Base-by-base conservation (phyloP, 768 basidiomycete species). In the Cantharellus cinnabarinus region DNA sequence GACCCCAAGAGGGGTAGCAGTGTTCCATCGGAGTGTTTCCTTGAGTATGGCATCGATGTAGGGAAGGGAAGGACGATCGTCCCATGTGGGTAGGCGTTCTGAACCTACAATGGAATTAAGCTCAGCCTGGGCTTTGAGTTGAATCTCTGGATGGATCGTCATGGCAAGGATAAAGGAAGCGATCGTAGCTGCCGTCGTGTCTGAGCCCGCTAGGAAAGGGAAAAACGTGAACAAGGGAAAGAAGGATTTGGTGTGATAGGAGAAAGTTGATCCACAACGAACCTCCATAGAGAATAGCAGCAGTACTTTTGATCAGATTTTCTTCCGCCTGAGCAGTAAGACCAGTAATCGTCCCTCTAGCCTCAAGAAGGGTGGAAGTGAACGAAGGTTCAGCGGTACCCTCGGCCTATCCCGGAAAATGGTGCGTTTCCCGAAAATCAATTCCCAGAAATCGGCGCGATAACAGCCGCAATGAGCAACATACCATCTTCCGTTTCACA, bases 101-200 rank as follows among this genome's bases (percentile, higher is more conserved):
- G 58, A 39, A 20, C 68, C 66, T 15, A 70, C 59, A 4, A 69
- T 60, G 2, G 50, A 41, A 42, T 63, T 61, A 35, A 70, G 60
- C 48, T 70, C 68, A 7, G 60, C 64, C 14, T 67, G 66, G 2
- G 68, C 68, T 42, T 61, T 63, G 15, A 59, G 59, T 60, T 68
- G 69, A n/a, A 65, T 55, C 0, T 66, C 64, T 3, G 64, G 66
- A 42, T 60, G 62, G 7, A 62, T 5, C 14, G 58, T 61, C 61
- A 62, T 59, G 48, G 61, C 61, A 5, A 62, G 61, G 7, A 62
- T 54, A 52, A 62, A 59, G 29, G 61, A 37, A 5, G 37, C 59
- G 34, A 62, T 42, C 1, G 59, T 44, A 5, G 51, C 38, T 34
- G 41, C 58, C 29, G 58, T 59, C 59, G 56, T 57, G 34, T 55